Evolutionary conservation across 345 rosid genomes (phyloP), one percentile per base, ranked within the genome.

Genomic region (Firmiana major): DNA sequence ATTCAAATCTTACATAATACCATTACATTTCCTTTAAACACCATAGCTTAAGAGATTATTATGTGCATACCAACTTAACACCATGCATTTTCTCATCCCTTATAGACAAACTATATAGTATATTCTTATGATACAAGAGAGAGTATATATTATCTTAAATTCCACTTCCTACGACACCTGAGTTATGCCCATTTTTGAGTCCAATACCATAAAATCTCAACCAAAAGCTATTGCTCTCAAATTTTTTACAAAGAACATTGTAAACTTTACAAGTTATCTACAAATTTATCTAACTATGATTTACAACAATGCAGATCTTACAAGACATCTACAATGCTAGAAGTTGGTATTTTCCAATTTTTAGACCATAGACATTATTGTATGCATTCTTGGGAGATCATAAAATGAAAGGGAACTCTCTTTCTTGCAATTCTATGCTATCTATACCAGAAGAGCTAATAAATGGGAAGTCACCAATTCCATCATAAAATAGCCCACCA

Each of bases 401-500:
- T 31, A 82, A 74, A 54, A 81, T 76, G 63, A 81, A 85, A 19
- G 83, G 7, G 74, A 78, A 73, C 63, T 79, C 83, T 82, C 80
- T 71, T 63, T 84, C 82, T 49, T 83, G 80, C 78, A 82, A 75
- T 60, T 82, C 85, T 53, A 73, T 15, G 58, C 63, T 68, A 6
- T 84, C 81, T 77, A 76, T 59, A 31, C 55, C 74, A 31, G 87
- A n/a, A n/a, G 85, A 80, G 81, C 54, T 79, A 40, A 81, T 21
- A 71, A 81, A 85, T 34, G 85, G 82, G 71, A 81, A 16, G 3
- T 83, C 84, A 7, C 78, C 82, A 38, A 82, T 67, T 45, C 77
- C 81, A 15, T 84, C 76, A 19, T 82, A 79, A 64, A 87, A 85
- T 8, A 86, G 77, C 79, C 81, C 82, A 8, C 82, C 77, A 60